These are phyloP conservation scores for Wickerhamomyces hampshirensis DNA, from an alignment of 805 yeast species.

Conservation along the genomic window DNA sequence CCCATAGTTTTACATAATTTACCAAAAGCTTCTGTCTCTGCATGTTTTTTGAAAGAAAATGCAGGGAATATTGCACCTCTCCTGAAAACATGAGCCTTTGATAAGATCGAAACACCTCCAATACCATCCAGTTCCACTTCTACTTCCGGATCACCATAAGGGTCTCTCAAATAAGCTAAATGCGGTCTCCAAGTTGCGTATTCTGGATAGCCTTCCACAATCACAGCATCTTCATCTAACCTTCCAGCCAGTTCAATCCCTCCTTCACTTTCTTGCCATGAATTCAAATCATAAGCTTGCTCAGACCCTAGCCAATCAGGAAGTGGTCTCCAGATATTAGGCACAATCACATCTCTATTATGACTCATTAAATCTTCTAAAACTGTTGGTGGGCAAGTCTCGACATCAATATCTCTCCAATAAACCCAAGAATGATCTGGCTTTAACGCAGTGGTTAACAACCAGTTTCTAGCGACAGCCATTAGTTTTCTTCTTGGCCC, in stretches of 20 bases:
- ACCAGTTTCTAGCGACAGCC: constrained; percentile 97
- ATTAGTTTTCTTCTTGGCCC: constrained; percentile 91
- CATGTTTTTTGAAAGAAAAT: constrained; percentile 91
- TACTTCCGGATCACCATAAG: constrained; percentile 90
- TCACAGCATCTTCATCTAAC: constrained; percentile 89
- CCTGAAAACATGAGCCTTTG: constrained; percentile 83
- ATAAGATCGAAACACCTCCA: constrained; percentile 92
- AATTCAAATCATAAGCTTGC: constrained; percentile 80
- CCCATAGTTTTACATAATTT: constrained; percentile 85
- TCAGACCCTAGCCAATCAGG: constrained; percentile 84
- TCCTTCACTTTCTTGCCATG: constrained; percentile 84
- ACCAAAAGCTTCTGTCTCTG: constrained; percentile 97
- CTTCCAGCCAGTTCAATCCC: constrained; percentile 71
- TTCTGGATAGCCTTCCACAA: constrained; percentile 96
- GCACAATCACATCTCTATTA: constrained; percentile 87
- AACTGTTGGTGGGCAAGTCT: constrained; percentile 77
- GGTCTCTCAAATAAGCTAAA: constrained; percentile 89
- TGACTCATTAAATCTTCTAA: constrained; percentile 92
- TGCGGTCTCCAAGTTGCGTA: constrained; percentile 98
- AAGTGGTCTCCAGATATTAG: constrained; percentile 88
- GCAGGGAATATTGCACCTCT: constrained; percentile 95
- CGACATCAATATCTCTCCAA: constrained; percentile 99
- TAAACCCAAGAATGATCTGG: constrained; percentile 95
- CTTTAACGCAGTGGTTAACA: constrained; percentile 75
- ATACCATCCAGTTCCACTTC: constrained; percentile 94